phyloP scores from a whole-genome alignment of 495 filamentous ascomycete species.

The Staphylotrichum tortipilum region DNA sequence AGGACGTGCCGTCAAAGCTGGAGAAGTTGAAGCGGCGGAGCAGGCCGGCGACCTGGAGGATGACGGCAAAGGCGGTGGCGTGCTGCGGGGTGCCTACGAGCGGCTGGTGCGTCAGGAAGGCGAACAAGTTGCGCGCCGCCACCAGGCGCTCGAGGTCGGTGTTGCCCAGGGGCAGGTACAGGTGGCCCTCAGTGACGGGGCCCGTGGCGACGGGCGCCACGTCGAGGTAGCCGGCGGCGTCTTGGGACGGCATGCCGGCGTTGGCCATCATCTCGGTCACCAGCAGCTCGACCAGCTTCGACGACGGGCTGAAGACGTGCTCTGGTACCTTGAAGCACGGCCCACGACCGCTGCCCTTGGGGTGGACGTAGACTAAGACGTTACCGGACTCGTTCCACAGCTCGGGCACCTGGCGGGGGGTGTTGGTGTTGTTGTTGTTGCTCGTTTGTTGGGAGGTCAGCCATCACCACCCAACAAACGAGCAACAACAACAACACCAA shows the following conservation, averaged over 20 bases:
- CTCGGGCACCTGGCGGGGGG: conserved; percentile 57
- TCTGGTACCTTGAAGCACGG: conserved; percentile 75
- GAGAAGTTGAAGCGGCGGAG: conserved; percentile 69
- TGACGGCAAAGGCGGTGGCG: conserved; percentile 61
- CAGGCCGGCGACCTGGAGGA: conserved; percentile 60
- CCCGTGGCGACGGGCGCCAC: conserved; percentile 30
- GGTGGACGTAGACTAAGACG: conserved; percentile 75
- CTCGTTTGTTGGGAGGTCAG: too few relatives aligned
- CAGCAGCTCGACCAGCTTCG: conserved; percentile 59
- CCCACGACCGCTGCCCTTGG: conserved; percentile 52
- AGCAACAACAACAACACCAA: too few relatives aligned
- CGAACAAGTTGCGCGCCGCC: conserved; percentile 80
- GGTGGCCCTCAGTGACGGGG: conserved; percentile 47
- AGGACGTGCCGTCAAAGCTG: conserved; percentile 72
- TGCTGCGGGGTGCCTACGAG: conserved; percentile 66
- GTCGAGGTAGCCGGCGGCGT: conserved; percentile 30
- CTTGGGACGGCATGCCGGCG: too few relatives aligned
- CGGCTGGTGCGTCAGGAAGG: conserved; percentile 72
- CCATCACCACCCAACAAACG: too few relatives aligned
- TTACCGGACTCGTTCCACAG: conserved; percentile 82
- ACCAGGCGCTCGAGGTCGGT: conserved; percentile 60
- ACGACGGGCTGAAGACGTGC: conserved; percentile 60
- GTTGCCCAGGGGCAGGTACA: conserved; percentile 53
- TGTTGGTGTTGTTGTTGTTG: too few relatives aligned
- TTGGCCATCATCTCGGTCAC: conserved; percentile 48